phyloP scores from a whole-genome alignment of 768 basidiomycete species.

The Phaeotremella fagi region DNA sequence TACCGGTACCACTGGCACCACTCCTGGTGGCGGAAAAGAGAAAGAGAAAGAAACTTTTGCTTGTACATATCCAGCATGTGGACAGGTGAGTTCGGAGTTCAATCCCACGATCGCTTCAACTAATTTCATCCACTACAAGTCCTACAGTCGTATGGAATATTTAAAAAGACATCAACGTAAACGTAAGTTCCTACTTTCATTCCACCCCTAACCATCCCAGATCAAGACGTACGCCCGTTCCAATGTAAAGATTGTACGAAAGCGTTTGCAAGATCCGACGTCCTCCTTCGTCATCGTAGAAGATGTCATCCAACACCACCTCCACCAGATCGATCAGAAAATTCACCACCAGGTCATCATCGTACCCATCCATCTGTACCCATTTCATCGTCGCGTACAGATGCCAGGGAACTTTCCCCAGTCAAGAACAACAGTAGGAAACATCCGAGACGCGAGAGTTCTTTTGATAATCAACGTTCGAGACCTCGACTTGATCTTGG shows the following conservation, averaged over 20 bases:
- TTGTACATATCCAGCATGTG: slow-evolving; percentile 41
- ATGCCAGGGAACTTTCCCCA: slow-evolving; percentile 27
- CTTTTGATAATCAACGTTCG: slow-evolving; percentile 5
- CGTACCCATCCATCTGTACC: slow-evolving; percentile 37
- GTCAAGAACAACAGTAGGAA: slow-evolving; percentile 12
- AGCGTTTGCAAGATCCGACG: slow-evolving; percentile 49
- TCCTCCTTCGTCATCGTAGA: slow-evolving; percentile 48
- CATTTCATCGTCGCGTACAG: slow-evolving; percentile 37
- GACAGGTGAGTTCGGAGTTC: slow-evolving; percentile 41
- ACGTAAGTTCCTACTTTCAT: slow-evolving; percentile 30
- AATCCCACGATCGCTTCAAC: not conserved
- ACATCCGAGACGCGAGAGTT: slow-evolving; percentile 15
- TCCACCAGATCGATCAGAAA: slow-evolving; percentile 24
- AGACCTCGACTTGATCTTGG: slow-evolving; percentile 8
- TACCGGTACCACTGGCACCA: too few relatives aligned
- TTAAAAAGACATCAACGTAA: slow-evolving; percentile 49
- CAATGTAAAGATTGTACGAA: slow-evolving; percentile 47
- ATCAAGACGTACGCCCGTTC: slow-evolving; percentile 49
- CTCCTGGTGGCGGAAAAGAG: slow-evolving; percentile 15
- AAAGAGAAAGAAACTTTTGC: slow-evolving; percentile 43
- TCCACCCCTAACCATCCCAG: slow-evolving; percentile 16
- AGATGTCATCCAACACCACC: slow-evolving; percentile 47
- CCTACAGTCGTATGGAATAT: slow-evolving; percentile 50
- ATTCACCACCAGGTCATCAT: slow-evolving; percentile 25
- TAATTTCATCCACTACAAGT: slow-evolving; percentile 4